Conservation (phyloP, 371 early-diverging fungal species). For the Rhizomucor pusillus region DNA sequence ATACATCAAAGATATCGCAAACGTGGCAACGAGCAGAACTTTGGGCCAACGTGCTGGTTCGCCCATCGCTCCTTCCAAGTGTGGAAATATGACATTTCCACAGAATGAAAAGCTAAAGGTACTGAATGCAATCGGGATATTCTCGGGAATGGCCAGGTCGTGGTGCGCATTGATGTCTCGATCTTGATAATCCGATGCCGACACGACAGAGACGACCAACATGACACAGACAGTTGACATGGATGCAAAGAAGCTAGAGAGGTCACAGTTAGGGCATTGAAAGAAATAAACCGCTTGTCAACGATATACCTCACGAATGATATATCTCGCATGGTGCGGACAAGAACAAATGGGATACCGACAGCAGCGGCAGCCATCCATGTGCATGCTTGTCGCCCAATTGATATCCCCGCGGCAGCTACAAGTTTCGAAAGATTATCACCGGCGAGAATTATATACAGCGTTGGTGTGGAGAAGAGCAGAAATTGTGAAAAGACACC, state of each 20-base stretch:
- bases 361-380: constrained; percentile 63
- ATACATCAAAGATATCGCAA: constrained; percentile 72
- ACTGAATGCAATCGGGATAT: constrained; percentile 23
- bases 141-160: constrained; percentile 14
- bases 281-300: background rate
- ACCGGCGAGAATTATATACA: constrained; percentile 78
- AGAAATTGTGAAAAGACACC: constrained; percentile 65
- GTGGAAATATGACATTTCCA: constrained; percentile 44
- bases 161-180: constrained; percentile 8
- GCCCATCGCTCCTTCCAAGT: constrained; percentile 72
- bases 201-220: constrained; percentile 15
- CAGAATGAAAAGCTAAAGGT: constrained; percentile 20
- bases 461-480: constrained; percentile 64
- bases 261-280: background rate
- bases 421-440: constrained; percentile 58
- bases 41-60: constrained; percentile 67
- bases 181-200: constrained; percentile 7
- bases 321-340: constrained; percentile 74
- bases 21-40: constrained; percentile 64
- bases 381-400: constrained; percentile 54
- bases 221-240: constrained; percentile 21
- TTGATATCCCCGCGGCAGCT: constrained; percentile 9
- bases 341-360: constrained; percentile 62
- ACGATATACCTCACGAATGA: constrained; percentile 45
- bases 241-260: constrained; percentile 16